phyloP scores from a whole-genome alignment of 78 protist genomes.

The Tieghemostelium lacteum region DNA sequence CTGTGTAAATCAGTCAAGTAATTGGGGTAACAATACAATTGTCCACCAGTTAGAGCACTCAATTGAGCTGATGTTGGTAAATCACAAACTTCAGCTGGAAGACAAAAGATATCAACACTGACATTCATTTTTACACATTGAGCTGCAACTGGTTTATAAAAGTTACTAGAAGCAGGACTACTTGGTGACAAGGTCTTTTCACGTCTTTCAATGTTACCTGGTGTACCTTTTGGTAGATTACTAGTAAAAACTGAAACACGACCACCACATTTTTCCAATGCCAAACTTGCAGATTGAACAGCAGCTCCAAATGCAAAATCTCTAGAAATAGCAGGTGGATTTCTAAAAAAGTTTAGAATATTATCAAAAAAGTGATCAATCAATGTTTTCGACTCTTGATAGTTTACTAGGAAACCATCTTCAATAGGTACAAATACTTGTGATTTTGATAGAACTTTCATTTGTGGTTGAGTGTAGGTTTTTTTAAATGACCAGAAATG shows the following conservation, averaged over 20 bases:
- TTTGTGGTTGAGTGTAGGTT: constrained; percentile 51
- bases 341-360: constrained; percentile 12
- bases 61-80: constrained; percentile 37
- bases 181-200: constrained; percentile 29
- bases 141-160: constrained; percentile 39
- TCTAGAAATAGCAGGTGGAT: constrained; percentile 7
- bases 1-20: not conserved
- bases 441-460: constrained; percentile 71
- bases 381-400: constrained; percentile 39
- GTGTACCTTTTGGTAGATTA: constrained; percentile 46
- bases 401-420: constrained; percentile 57
- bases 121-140: constrained; percentile 33
- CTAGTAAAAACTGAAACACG: constrained; percentile 36
- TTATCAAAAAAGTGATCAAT: constrained; percentile 68
- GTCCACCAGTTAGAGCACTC: constrained; percentile 58
- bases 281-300: constrained; percentile 57
- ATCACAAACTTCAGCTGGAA: constrained; percentile 51
- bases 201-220: constrained; percentile 54
- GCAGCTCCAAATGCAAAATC: constrained; percentile 73
- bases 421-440: constrained; percentile 76
- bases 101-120: constrained; percentile 16
- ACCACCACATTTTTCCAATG: constrained; percentile 74
- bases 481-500: constrained; percentile 78
- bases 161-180: not conserved
- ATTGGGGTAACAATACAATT: constrained; percentile 28